Evolutionary conservation across 2,329 filamentous ascomycete genomes (phyloP), one percentile per base, ranked within the genome.

Genomic region (Xylariaceae sp.): DNA sequence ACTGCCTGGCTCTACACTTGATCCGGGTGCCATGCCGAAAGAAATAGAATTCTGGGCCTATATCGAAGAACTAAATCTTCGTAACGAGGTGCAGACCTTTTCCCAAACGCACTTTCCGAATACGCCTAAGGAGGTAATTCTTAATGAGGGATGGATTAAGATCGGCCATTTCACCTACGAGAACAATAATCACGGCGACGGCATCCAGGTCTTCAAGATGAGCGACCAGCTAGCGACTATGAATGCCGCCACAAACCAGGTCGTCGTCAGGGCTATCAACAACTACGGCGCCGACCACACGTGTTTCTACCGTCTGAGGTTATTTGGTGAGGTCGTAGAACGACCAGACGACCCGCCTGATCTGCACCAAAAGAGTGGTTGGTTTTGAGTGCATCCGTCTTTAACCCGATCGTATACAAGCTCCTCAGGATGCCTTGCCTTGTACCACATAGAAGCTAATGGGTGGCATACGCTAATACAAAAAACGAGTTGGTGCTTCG

Each of bases 21-120:
- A 87, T 40, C 81, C 86, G 0, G 78, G 75, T 11, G 75, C 85
- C 1, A 84, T 85, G 26, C 90, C 90, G 0, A 79, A 75, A 45
- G 77, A 87, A 2, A 81, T 93, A 52, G 89, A 93, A 67, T 69
- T 93, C 7, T 90, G 87, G 79, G 85, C 80, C 4, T 75, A 78
- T 32, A 80, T 87, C 53, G 74, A 77, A 15, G 78, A 85, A 39
- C 42, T 71, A 20, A 65, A 60, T 2, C 62, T 76, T 21, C 76
- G 73, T 27, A 64, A 72, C 21, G 72, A 73, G 21, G 68, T 79
- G 1, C 62, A 65, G 16, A 71, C 75, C 56, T 83, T 80, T 62
- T 74, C 77, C 13, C 64, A 67, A 7, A 66, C 64, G 2, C 72
- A 77, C 32, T 78, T 77, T 46, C 73, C 75, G 0, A 64, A 69